phyloP scores from a whole-genome alignment of 768 basidiomycete species.

The Suillus placidus region DNA sequence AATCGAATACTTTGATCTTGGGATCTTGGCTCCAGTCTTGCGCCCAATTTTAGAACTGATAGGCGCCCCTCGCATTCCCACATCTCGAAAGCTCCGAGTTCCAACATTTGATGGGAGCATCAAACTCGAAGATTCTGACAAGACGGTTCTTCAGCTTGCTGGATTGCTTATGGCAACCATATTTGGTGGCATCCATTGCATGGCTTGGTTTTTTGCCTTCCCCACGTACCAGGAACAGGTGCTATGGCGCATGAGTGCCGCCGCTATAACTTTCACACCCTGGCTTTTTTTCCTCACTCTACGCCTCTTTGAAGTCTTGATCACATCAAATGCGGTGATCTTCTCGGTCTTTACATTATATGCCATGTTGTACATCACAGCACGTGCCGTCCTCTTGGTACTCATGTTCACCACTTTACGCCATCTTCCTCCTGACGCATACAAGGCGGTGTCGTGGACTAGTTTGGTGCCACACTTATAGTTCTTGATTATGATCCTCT shows the following conservation, averaged over 20 bases:
- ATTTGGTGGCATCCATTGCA: slow-evolving; percentile 33
- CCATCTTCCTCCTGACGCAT: neutral
- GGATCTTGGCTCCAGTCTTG: neutral
- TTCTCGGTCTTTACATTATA: too few species aligned
- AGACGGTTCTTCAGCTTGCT: accelerated
- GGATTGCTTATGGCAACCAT: slow-evolving; percentile 12
- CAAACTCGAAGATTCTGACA: too few species aligned
- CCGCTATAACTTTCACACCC: slow-evolving; percentile 12
- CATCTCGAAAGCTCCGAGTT: neutral
- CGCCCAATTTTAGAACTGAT: neutral
- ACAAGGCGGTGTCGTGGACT: neutral
- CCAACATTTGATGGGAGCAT: neutral
- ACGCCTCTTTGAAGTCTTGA: too few species aligned
- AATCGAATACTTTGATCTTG: too few species aligned
- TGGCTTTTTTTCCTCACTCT: neutral
- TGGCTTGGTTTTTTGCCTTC: slow-evolving; percentile 28
- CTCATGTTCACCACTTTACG: neutral
- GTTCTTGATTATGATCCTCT: neutral
- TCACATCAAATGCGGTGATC: too few species aligned
- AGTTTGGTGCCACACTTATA: neutral
- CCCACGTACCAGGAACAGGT: slow-evolving; percentile 18
- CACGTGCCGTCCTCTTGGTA: neutral
- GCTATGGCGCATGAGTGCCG: slow-evolving; percentile 25
- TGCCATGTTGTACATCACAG: neutral
- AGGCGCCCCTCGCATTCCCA: neutral